Conservation (phyloP, 495 filamentous ascomycete genomes). For the Aspergillus nanangensis region DNA sequence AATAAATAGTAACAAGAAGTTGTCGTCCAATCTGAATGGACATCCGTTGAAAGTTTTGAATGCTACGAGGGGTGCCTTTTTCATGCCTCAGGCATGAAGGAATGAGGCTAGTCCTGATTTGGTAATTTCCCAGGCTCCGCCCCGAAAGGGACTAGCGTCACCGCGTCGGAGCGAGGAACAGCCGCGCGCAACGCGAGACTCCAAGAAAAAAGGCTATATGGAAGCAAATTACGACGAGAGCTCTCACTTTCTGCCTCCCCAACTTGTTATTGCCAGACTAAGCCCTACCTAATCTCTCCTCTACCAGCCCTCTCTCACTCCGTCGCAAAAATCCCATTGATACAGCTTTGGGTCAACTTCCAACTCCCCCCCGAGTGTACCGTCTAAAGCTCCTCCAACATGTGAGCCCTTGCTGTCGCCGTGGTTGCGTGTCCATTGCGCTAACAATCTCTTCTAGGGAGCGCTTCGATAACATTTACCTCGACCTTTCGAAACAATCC, state of each 20-base stretch:
- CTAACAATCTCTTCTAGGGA: conserved; percentile 54
- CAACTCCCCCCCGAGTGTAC: not conserved
- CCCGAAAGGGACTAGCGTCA: conserved; percentile 10
- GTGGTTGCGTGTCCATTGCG: conserved; percentile 3
- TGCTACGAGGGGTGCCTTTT: too few species aligned
- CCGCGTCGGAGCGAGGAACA: conserved; percentile 2
- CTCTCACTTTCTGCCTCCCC: conserved; percentile 3
- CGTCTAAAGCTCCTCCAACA: conserved; percentile 31
- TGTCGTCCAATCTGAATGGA: too few species aligned
- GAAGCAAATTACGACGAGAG: too few species aligned
- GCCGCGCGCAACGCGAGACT: conserved; percentile 32
- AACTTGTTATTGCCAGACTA: too few species aligned
- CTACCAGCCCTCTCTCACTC: not conserved
- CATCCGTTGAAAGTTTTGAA: too few species aligned
- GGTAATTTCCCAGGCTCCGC: not conserved
- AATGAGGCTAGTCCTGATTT: not conserved
- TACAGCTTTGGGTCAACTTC: too few species aligned
- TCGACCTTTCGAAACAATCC: conserved; percentile 84
- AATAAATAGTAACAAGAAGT: too few species aligned
- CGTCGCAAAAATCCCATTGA: too few species aligned
- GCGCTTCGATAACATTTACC: conserved; percentile 92
- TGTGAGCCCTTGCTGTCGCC: conserved; percentile 25
- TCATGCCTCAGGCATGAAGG: too few species aligned
- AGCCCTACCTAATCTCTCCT: not conserved
- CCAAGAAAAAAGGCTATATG: conserved; percentile 17